Base-by-base conservation (phyloP, 2,329 filamentous ascomycete species). In the Fusarium temperatum region DNA sequence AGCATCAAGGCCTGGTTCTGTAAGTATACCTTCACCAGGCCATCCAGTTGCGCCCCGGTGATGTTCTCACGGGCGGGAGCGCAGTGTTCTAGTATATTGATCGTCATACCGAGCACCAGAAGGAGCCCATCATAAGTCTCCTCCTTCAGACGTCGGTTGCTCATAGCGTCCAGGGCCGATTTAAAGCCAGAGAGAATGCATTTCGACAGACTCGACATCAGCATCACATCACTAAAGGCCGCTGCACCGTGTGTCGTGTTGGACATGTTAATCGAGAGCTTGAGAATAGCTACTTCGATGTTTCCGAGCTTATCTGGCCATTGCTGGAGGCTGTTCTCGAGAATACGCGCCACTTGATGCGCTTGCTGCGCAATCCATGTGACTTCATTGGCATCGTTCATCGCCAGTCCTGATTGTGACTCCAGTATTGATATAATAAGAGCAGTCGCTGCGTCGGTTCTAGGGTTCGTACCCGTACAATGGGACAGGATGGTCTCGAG, bases 1-100 rank as follows among this genome's bases (percentile, higher is more conserved):
- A 89, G 87, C 53, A 91, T 90, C 54, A 87, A 88, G 71, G 90
- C 87, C 74, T 91, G 88, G 71, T 92, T 91, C 47, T 90, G 87
- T n/a, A 91, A 83, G 81, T 95, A 97, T 15, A 92, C 84, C 44
- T 83, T 82, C 38, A 93, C 85, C 41, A 97, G 85, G 56, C 83
- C 83, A 55, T 90, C 87, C 41, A 95, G 82, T 13, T 89, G 84
- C 78, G 72, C 72, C 15, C 70, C 73, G 2, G 77, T 75, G 7
- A 84, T 68, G 11, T 80, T 80, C 24, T 83, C 81, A 60, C 91
- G 87, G 18, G 93, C 91, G 28, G 86, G 81, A 22, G 90, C 85
- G 78, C 91, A 94, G 79, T 94, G 92, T 80, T 98, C 95, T 14
- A 94, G 89, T 62, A 98, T 89, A 78, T 98, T 98, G 81, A 97